Conservation (phyloP, 1,284 basidiomycete genomes). For the Rugosomyces carneus region DNA sequence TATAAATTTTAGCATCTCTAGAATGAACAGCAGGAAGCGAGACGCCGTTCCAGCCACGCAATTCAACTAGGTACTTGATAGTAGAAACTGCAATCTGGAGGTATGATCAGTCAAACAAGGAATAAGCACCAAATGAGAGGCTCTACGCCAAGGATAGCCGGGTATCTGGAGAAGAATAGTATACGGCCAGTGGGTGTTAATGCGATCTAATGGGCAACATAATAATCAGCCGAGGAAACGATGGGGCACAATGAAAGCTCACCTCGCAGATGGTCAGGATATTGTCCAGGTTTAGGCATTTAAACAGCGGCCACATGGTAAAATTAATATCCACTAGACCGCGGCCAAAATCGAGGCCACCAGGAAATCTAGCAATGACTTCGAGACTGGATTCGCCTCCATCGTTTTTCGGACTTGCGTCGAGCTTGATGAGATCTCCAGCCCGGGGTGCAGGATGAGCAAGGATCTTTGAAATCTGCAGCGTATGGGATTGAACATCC, state of each 20-base stretch:
- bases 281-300: slow-evolving; percentile 90
- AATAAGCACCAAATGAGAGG: background rate
- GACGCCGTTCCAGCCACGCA: slow-evolving; percentile 92
- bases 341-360: slow-evolving; percentile 77
- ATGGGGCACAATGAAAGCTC: slow-evolving; percentile 15
- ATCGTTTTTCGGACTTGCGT: slow-evolving; percentile 59
- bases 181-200: slow-evolving; percentile 89
- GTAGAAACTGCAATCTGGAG: slow-evolving; percentile 77
- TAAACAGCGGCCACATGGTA: slow-evolving; percentile 97
- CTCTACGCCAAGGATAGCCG: slow-evolving; percentile 81
- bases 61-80: slow-evolving; percentile 87
- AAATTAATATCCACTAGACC: slow-evolving; percentile 86
- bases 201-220: slow-evolving; percentile 55
- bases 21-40: slow-evolving; percentile 83
- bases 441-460: slow-evolving; percentile 81
- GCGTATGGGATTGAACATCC: slow-evolving; percentile 81
- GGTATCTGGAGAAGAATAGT: slow-evolving; percentile 86
- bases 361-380: slow-evolving; percentile 80
- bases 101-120: slow-evolving; percentile 1
- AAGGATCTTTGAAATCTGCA: slow-evolving; percentile 80
- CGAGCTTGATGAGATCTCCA: slow-evolving; percentile 78
- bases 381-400: slow-evolving; percentile 64
- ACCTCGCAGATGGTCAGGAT: slow-evolving; percentile 92
- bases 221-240: background rate
- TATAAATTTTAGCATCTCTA: slow-evolving; percentile 85